Base-by-base conservation (phyloP, 1,139 yeast genomes). In the Waltiozyma sp. region DNA sequence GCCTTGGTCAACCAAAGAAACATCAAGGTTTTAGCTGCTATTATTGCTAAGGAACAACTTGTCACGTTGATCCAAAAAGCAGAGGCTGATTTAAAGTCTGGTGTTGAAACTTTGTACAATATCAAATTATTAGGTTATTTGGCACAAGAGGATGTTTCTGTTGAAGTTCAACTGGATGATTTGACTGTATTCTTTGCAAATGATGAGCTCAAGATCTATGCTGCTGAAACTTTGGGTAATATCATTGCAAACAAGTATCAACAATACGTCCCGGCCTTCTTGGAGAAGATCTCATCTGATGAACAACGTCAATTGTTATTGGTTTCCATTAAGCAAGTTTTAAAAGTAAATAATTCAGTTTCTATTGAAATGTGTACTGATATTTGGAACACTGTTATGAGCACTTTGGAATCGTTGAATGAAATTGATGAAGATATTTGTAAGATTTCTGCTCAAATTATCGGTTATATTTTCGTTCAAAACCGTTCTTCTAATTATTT, bases 201-300 rank as follows among this genome's bases (percentile, higher is more conserved):
- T 40, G 75, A 69, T 16, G 58, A 60, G 7, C 58, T 72, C 10
- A 67, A 67, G 43, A 49, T 63, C 19, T 73, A 74, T 7, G 69
- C 80, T 1, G 73, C 83, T 0, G 68, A 69, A 40, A 67, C 83
- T 0, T 59, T 78, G 36, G 83, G 86, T 1, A 66, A 71, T 14
- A 56, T 75, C 26, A 66, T 72, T 8, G 62, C 70, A 11, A 61
- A 62, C 28, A 64, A 72, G 47, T 51, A 68, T 8, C 53, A 56
- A 1, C 49, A 48, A 3, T 65, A 70, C 46, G 54, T 74, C 19
- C 59, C 63, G 1, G 50, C 49, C 4, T 54, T 73, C 38, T 47
- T 73, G 23, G 43, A 46, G 1, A 52, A 58, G 36, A 52, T 70
- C 34, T 46, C 45, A 3, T 50, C 48, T 10, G 53, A 56, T 28